Base-by-base conservation (phyloP, 345 rosid genomes). In the Linum trigynum region DNA sequence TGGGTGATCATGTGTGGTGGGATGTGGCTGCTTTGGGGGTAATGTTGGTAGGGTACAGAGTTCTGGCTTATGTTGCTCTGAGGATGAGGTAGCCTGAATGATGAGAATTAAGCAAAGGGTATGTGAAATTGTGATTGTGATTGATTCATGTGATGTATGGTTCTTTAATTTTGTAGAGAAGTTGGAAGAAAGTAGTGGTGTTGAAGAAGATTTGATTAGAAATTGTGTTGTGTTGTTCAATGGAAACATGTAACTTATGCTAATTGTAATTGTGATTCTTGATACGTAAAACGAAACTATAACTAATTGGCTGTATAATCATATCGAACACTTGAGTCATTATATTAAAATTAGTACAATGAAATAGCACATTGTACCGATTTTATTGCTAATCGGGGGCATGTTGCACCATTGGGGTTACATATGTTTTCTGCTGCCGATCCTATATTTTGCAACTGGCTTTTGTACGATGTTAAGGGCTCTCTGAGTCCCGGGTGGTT, bases 1-100 rank as follows among this genome's bases (percentile, higher is more conserved):
- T 83, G 63, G 77, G 32, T 23, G 32, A 78, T 60, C 64, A 75
- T 77, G 59, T 39, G 75, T 77, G 73, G 82, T 71, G 81, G 80
- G 95, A 89, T 75, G 82, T 82, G 3, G 80, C 81, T 65, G 88
- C 89, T 70, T 76, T 89, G 83, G 53, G 74, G 7, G 5, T 83
- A 2, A 92, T 92, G 98, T 66, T 92, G 74, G 67, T 85, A 69
- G 84, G 88, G 8, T 92, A 89, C 69, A 83, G 98, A 72, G 57
- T 85, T 16, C 63, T 92, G 80, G 92, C 96, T 74, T 92, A 87
- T 79, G 71, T 84, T 39, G 90, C 88, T 62, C 72, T 92, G 45
- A 81, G 88, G 71, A 68, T 73, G 67, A 69, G 82, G 59, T 68
- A 68, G 51, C 77, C 78, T 64, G 86, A 63, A 64, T 85, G 63